A percentile compares a stretch with the other conserved stretches of the same genome.
Conservation (phyloP, 768 basidiomycete genomes). For the Leccinum subtestaceum region DNA sequence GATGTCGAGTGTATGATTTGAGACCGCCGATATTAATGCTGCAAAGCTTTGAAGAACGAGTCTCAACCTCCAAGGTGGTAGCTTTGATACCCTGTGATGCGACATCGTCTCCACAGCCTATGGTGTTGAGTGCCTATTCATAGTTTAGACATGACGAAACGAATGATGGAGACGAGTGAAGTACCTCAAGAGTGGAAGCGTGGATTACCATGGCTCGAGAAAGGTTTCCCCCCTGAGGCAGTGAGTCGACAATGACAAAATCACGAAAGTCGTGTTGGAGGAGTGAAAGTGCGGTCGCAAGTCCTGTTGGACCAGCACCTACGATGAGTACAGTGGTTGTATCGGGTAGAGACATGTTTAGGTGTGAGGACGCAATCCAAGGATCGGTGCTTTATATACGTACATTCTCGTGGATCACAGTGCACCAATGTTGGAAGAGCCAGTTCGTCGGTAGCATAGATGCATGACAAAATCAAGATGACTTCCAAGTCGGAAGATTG, state of each 20-base stretch:
- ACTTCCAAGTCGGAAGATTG: background rate
- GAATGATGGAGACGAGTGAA: background rate
- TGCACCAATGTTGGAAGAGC: background rate
- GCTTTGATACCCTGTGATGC: constrained; percentile 37
- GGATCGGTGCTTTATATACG: background rate
- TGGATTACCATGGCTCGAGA: constrained; percentile 49
- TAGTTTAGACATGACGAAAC: constrained; percentile 30
- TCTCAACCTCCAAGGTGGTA: constrained; percentile 25
- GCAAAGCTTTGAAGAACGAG: constrained; percentile 30
- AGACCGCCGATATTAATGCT: constrained; percentile 35
- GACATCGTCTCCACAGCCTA: constrained; percentile 41
- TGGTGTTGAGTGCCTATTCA: constrained; percentile 42
- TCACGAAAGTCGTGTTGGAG: constrained; percentile 39
- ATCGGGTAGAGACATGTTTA: constrained; percentile 28
- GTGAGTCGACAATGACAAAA: constrained; percentile 43
- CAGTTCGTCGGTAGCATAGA: background rate
- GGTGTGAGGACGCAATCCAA: background rate
- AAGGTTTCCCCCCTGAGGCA: constrained; percentile 29
- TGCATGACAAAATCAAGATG: background rate
- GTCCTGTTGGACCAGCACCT: constrained; percentile 50
- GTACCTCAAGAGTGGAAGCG: constrained; percentile 52
- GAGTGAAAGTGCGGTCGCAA: constrained; percentile 46
- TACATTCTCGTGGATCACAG: background rate
- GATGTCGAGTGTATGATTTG: constrained; percentile 40
- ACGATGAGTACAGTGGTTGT: constrained; percentile 46